phyloP scores from a whole-genome alignment of 768 basidiomycete species.

The Suillus americanus region DNA sequence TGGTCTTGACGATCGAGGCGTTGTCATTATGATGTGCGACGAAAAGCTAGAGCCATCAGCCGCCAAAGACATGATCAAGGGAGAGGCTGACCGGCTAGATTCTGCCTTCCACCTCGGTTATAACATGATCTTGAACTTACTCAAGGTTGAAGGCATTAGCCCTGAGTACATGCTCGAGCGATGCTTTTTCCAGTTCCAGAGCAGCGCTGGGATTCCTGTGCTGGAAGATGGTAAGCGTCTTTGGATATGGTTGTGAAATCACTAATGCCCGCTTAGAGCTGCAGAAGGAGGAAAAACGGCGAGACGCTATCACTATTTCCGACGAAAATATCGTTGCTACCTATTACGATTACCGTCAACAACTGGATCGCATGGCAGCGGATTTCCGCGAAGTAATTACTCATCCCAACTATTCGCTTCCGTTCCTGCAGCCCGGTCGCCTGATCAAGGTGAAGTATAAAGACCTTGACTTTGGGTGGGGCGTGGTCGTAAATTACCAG shows the following conservation, averaged over 20 bases:
- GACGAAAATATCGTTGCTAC: conserved; percentile 83
- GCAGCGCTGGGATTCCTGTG: conserved; percentile 82
- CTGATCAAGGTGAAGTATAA: conserved; percentile 89
- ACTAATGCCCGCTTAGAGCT: conserved; percentile 54
- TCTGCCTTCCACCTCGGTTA: conserved; percentile 99
- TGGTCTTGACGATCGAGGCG: conserved; percentile 96
- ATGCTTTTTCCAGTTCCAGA: conserved; percentile 99
- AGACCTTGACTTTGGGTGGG: conserved; percentile 94
- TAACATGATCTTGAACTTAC: conserved; percentile 98
- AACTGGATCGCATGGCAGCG: conserved; percentile 82
- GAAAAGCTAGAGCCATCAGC: conserved; percentile 92
- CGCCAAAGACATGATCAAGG: conserved; percentile 97
- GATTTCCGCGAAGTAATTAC: conserved; percentile 94
- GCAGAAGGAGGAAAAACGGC: conserved; percentile 64
- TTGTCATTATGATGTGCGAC: conserved; percentile 99
- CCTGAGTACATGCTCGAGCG: conserved; percentile 98
- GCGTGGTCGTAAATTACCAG: conserved; percentile 88
- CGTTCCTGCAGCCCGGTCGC: conserved; percentile 90
- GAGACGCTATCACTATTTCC: conserved; percentile 66
- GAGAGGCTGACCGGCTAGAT: conserved; percentile 93
- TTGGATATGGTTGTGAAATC: not conserved
- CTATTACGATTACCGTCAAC: conserved; percentile 92
- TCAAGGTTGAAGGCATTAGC: conserved; percentile 98
- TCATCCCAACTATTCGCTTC: conserved; percentile 92
- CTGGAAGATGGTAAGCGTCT: conserved; percentile 72